Evolutionary conservation across 495 filamentous ascomycete genomes (phyloP).

Genomic region (Aeminium ludgeri): DNA sequence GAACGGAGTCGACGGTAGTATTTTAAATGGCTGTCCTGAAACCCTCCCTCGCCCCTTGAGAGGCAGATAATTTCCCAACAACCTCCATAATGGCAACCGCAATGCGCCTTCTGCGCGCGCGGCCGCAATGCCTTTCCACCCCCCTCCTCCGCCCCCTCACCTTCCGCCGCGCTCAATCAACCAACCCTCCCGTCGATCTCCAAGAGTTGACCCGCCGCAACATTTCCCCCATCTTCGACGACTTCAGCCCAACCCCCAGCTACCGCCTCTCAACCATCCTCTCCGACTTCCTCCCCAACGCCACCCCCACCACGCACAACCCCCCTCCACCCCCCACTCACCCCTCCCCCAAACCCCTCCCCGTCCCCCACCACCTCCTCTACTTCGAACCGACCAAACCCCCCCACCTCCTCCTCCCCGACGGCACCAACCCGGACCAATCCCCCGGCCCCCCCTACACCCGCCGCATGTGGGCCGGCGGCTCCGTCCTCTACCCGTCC

Average conservation of each 20-base stretch:
- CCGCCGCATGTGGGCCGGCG: conserved; percentile 31
- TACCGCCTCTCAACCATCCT: conserved; percentile 50
- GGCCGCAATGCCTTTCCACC: conserved; percentile 1
- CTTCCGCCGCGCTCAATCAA: background rate
- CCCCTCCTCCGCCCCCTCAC: background rate
- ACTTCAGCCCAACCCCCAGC: conserved; percentile 44
- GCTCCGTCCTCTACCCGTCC: conserved; percentile 17
- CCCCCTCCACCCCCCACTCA: conserved; percentile 20
- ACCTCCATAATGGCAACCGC: background rate
- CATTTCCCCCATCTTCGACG: conserved; percentile 43
- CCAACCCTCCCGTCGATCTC: conserved; percentile 14
- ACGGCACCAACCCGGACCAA: conserved; percentile 29
- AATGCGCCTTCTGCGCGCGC: background rate
- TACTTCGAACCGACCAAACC: conserved; percentile 25
- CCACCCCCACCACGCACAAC: conserved; percentile 3
- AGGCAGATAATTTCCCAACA: too few species aligned
- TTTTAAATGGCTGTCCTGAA: too few species aligned
- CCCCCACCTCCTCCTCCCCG: conserved; percentile 18
- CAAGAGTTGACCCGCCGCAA: conserved; percentile 26
- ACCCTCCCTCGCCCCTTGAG: too few species aligned
- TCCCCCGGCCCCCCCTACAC: conserved; percentile 24
- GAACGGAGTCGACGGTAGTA: too few species aligned
- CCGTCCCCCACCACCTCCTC: conserved; percentile 25
- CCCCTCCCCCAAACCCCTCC: conserved; percentile 13
- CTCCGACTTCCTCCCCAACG: conserved; percentile 35